phyloP scores from a whole-genome alignment of 2,329 filamentous ascomycete genomes.

The Periconia digitata region DNA sequence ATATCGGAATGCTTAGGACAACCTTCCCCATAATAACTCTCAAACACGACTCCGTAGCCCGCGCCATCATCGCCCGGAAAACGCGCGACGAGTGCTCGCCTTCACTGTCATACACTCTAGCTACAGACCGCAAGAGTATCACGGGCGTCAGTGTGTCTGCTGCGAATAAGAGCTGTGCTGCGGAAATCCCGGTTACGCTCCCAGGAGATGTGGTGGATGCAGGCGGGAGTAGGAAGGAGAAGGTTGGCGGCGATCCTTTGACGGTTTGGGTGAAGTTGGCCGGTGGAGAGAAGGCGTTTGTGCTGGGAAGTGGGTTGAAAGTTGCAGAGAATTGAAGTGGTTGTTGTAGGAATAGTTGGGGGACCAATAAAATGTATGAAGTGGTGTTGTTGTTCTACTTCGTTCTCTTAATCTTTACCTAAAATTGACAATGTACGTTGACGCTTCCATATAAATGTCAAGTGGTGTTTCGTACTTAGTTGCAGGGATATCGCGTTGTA shows the following conservation, averaged over 20 bases:
- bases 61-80: conserved; percentile 53
- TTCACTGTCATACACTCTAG: conserved; percentile 48
- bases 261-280: conserved; percentile 34
- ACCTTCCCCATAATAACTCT: conserved; percentile 54
- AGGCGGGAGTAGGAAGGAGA: conserved; percentile 43
- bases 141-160: conserved; percentile 49
- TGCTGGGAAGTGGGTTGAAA: conserved; percentile 3
- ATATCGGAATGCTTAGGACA: background rate
- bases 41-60: conserved; percentile 57
- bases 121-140: conserved; percentile 46
- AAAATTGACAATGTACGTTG: too few species aligned
- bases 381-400: too few species aligned
- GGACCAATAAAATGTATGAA: too few species aligned
- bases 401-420: too few species aligned
- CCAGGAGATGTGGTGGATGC: conserved; percentile 46
- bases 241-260: conserved; percentile 49
- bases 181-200: conserved; percentile 56
- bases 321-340: background rate
- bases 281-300: conserved; percentile 22
- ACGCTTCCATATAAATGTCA: too few species aligned
- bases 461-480: too few species aligned
- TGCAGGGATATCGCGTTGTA: too few species aligned
- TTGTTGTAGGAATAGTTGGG: too few species aligned
- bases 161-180: conserved; percentile 50
- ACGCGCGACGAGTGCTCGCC: conserved; percentile 56